These are phyloP conservation scores for Mycothermus thermophilus DNA, from an alignment of 495 filamentous ascomycete species.

Conservation along the genomic window DNA sequence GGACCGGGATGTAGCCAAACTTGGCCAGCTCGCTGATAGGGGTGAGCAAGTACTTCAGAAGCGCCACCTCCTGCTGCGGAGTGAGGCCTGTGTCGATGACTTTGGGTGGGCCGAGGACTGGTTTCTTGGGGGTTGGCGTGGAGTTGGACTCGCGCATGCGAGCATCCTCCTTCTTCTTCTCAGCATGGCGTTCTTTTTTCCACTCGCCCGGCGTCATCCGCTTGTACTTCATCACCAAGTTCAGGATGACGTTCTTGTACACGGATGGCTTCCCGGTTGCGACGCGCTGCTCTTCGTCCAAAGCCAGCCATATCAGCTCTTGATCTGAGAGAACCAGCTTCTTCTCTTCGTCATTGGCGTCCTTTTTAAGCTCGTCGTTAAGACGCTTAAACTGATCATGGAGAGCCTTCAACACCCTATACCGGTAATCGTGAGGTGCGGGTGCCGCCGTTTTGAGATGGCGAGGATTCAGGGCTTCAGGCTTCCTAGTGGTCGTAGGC, in stretches of 20 bases:
- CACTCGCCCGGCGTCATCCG: conserved; percentile 59
- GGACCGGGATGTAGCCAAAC: conserved; percentile 59
- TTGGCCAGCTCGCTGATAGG: conserved; percentile 43
- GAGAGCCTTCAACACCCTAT: conserved; percentile 54
- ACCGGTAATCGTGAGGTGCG: conserved; percentile 51
- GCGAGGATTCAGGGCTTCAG: conserved; percentile 64
- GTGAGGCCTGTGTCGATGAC: conserved; percentile 54
- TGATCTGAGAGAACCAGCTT: conserved; percentile 47
- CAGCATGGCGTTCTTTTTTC: conserved; percentile 32
- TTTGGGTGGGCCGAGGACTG: conserved; percentile 20
- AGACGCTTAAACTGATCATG: conserved; percentile 60
- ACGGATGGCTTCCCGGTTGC: conserved; percentile 51
- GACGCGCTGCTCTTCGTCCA: conserved; percentile 73
- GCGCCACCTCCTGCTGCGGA: conserved; percentile 48
- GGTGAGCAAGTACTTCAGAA: conserved; percentile 46
- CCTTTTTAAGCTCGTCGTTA: conserved; percentile 49
- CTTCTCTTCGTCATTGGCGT: conserved; percentile 25
- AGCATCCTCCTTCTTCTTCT: conserved; percentile 18
- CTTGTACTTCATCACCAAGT: conserved; percentile 56
- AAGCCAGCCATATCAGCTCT: conserved; percentile 58
- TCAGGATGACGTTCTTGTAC: conserved; percentile 72
- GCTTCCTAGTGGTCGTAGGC: conserved; percentile 15
- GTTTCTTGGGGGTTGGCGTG: conserved; percentile 12
- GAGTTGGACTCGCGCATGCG: conserved; percentile 4
- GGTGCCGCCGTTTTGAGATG: conserved; percentile 53